phyloP scores from a whole-genome alignment of 805 yeast genomes.

The Candida orba region DNA sequence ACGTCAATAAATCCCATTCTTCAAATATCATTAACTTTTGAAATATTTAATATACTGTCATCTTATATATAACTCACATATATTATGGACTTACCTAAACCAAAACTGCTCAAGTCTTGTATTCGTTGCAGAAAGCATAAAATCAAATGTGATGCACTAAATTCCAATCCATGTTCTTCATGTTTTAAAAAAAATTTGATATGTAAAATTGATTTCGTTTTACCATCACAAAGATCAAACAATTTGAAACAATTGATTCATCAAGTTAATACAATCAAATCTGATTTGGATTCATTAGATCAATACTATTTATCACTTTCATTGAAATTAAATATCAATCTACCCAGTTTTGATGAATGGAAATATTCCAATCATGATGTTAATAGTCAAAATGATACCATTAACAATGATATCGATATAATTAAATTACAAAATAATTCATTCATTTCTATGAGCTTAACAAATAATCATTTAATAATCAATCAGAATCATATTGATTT shows the following conservation, averaged over 20 bases:
- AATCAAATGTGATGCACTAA: conserved; percentile 54
- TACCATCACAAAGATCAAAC: conserved; percentile 37
- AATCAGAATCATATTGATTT: conserved; percentile 12
- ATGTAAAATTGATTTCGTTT: conserved; percentile 50
- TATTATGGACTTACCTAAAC: conserved; percentile 21
- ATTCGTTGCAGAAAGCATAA: conserved; percentile 59
- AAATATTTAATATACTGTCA: too few relatives aligned
- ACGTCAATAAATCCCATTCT: too few relatives aligned
- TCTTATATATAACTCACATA: too few relatives aligned
- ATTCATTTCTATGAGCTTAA: conserved; percentile 11
- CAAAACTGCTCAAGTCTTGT: conserved; percentile 49
- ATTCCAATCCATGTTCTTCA: conserved; percentile 51
- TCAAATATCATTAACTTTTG: too few relatives aligned
- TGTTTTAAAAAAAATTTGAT: conserved; percentile 44
- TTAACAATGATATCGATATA: conserved; percentile 1
- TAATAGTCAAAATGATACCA: neutral
- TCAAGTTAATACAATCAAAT: conserved; percentile 14
- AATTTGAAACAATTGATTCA: conserved; percentile 18
- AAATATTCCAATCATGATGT: neutral
- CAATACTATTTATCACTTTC: conserved; percentile 9
- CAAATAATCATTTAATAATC: conserved; percentile 3
- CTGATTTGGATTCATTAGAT: conserved; percentile 9
- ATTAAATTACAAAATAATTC: conserved; percentile 11
- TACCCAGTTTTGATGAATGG: conserved; percentile 17
- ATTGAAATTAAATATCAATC: conserved; percentile 7